Conservation (phyloP, 495 filamentous ascomycete species). For the Glonium stellatum region DNA sequence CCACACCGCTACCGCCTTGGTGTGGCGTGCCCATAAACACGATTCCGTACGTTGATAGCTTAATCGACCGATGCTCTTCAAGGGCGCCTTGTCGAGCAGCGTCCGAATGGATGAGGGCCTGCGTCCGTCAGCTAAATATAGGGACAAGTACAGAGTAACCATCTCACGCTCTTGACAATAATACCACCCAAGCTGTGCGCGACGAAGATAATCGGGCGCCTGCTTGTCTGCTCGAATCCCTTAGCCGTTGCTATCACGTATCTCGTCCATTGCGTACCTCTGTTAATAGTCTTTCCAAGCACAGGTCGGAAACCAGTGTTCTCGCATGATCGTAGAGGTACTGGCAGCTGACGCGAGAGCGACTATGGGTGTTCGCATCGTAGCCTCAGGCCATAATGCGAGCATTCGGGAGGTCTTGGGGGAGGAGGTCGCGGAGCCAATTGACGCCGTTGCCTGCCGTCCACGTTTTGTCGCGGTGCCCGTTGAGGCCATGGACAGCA, state of each 20-base stretch:
- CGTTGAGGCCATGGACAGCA: slow-evolving; percentile 44
- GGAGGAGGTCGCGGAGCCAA: slow-evolving; percentile 47
- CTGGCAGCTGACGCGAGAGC: slow-evolving; percentile 19
- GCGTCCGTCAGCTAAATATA: slow-evolving; percentile 8
- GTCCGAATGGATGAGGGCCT: slow-evolving; percentile 26
- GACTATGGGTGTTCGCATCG: slow-evolving; percentile 34
- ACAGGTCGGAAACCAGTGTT: slow-evolving; percentile 33
- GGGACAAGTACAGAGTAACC: slow-evolving; percentile 1
- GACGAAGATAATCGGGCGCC: slow-evolving; percentile 27
- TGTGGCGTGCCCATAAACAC: slow-evolving; percentile 26
- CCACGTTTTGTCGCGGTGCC: slow-evolving; percentile 45
- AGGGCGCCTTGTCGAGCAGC: slow-evolving; percentile 9
- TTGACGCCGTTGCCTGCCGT: slow-evolving; percentile 37
- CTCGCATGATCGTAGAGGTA: slow-evolving; percentile 31
- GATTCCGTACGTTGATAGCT: slow-evolving; percentile 22
- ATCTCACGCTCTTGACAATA: slow-evolving; percentile 20
- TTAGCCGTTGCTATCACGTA: slow-evolving; percentile 5
- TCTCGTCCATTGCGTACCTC: slow-evolving; percentile 17
- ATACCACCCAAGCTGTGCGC: slow-evolving; percentile 29
- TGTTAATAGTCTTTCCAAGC: slow-evolving; percentile 23
- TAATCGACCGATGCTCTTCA: slow-evolving; percentile 18
- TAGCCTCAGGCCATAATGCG: slow-evolving; percentile 48
- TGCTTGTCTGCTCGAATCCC: slow-evolving; percentile 6
- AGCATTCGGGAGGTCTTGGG: slow-evolving; percentile 39
- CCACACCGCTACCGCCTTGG: slow-evolving; percentile 30